phyloP scores from a whole-genome alignment of 768 basidiomycete species.

The Calocybe indica region DNA sequence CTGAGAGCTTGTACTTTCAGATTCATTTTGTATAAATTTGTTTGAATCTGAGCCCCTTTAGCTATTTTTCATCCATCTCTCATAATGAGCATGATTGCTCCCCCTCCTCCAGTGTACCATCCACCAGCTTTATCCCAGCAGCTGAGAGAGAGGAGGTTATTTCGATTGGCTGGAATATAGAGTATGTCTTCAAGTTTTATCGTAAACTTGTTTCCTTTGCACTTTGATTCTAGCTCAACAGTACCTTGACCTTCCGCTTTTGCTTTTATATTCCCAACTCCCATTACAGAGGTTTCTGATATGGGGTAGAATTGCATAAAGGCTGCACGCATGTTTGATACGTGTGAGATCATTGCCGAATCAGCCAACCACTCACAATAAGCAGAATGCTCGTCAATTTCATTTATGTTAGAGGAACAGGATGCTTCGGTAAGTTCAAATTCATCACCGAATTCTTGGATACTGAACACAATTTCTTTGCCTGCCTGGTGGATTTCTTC shows the following conservation, averaged over 20 bases:
- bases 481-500: too few species aligned
- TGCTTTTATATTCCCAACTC: background rate
- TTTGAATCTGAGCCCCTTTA: background rate
- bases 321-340: background rate
- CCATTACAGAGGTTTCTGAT: background rate
- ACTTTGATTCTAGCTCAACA: background rate
- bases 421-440: too few species aligned
- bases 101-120: background rate
- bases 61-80: background rate
- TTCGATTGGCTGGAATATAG: background rate
- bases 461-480: too few species aligned
- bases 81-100: background rate
- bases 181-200: background rate
- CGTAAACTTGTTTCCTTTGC: background rate
- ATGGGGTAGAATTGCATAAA: conserved; percentile 2
- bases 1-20: background rate
- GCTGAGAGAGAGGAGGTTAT: conserved; percentile 5
- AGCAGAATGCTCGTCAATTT: background rate
- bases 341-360: conserved; percentile 5
- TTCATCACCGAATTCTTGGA: too few species aligned
- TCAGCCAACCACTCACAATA: conserved; percentile 7
- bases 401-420: background rate
- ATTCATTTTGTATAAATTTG: background rate
- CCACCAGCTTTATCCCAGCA: conserved; percentile 6
- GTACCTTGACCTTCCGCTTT: background rate